phyloP scores from a whole-genome alignment of 495 filamentous ascomycete species.

The Rhypophila decipiens region DNA sequence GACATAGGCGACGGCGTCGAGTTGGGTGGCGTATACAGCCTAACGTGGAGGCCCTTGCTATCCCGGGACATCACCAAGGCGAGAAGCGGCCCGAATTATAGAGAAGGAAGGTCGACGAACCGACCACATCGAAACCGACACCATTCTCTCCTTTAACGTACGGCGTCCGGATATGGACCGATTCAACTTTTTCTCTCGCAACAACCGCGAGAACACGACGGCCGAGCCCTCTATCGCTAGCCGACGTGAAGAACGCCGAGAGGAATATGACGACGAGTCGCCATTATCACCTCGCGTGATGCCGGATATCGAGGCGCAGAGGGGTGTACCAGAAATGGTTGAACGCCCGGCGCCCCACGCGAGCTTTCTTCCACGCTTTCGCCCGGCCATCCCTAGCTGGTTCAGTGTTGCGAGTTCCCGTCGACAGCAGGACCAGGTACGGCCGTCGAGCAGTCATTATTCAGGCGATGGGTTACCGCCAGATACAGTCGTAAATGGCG shows the following conservation, averaged over 20 bases:
- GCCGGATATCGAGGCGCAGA: constrained; percentile 19
- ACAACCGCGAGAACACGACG: constrained; percentile 2
- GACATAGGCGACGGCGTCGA: too few relatives aligned
- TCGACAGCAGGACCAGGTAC: background rate
- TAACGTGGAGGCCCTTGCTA: too few relatives aligned
- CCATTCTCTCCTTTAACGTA: constrained; percentile 12
- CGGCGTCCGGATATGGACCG: constrained; percentile 19
- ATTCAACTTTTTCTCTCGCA: constrained; percentile 22
- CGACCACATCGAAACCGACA: constrained; percentile 7
- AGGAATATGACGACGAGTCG: constrained; percentile 18
- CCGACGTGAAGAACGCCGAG: background rate
- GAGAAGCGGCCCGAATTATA: background rate
- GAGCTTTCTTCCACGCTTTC: constrained; percentile 21
- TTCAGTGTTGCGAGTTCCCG: constrained; percentile 18
- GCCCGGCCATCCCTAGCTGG: constrained; percentile 26
- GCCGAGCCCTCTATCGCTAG: background rate
- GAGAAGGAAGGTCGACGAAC: background rate
- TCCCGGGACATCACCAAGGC: background rate
- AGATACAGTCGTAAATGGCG: constrained; percentile 12
- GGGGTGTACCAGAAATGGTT: constrained; percentile 21
- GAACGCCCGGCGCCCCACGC: constrained; percentile 15
- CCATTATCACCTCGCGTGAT: constrained; percentile 17
- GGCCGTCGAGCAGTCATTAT: constrained; percentile 23
- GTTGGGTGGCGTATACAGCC: too few relatives aligned
- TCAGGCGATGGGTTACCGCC: constrained; percentile 22